phyloP scores from a whole-genome alignment of 2,329 filamentous ascomycete species.

The Trichoderma sp. region DNA sequence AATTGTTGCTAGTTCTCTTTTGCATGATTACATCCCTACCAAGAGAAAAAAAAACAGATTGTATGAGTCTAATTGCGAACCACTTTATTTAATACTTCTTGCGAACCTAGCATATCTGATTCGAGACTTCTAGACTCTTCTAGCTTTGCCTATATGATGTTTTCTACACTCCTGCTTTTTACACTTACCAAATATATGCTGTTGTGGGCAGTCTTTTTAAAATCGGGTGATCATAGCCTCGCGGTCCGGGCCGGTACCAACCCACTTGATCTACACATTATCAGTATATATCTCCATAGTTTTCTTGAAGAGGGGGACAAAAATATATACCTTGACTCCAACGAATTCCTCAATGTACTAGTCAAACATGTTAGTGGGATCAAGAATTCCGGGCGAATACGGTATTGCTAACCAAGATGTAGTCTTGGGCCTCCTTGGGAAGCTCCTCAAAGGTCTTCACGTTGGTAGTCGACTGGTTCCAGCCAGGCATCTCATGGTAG shows the following conservation, averaged over 20 bases:
- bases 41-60: not conserved
- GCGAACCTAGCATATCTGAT: not conserved
- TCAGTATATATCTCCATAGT: not conserved
- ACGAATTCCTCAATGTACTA: constrained; percentile 5
- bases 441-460: constrained; percentile 43
- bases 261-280: constrained; percentile 52
- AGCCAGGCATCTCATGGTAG: constrained; percentile 70
- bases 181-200: not conserved
- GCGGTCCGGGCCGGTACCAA: constrained; percentile 66
- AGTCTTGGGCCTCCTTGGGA: constrained; percentile 8
- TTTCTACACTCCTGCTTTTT: not conserved
- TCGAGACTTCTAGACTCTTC: not conserved
- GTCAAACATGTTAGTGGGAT: not conserved
- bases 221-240: constrained; percentile 60
- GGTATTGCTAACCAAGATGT: not conserved
- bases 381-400: not conserved
- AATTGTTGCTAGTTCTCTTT: not conserved
- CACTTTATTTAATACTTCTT: not conserved
- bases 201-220: not conserved
- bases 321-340: constrained; percentile 16
- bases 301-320: too few species aligned
- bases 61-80: not conserved
- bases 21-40: not conserved
- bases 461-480: constrained; percentile 65
- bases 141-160: not conserved